A percentile compares a stretch with the other conserved stretches of the same genome.
phyloP scores from a whole-genome alignment of 2,329 filamentous ascomycete genomes.

The Fusarium brevicatenulatum region DNA sequence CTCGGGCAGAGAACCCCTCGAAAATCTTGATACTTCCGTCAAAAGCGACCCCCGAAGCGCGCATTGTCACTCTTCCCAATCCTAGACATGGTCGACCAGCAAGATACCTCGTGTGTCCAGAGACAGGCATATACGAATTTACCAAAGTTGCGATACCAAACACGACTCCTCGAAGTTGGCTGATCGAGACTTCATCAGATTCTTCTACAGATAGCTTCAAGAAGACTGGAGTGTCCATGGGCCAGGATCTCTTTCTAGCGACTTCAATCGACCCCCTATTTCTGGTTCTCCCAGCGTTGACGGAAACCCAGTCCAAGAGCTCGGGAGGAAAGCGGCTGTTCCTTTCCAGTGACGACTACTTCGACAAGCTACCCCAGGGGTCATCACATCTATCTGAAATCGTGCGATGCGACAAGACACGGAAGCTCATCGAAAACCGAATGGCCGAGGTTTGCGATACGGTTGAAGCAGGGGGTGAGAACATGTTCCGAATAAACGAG shows the following conservation, averaged over 20 bases:
- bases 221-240: conserved; percentile 62
- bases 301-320: conserved; percentile 54
- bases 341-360: conserved; percentile 75
- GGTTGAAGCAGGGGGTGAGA: conserved; percentile 84
- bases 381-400: conserved; percentile 69
- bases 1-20: conserved; percentile 56
- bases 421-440: conserved; percentile 67
- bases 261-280: conserved; percentile 88
- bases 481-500: conserved; percentile 83
- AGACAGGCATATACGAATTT: conserved; percentile 73
- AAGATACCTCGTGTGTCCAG: conserved; percentile 70
- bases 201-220: conserved; percentile 17
- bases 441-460: conserved; percentile 81
- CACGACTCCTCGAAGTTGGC: conserved; percentile 68
- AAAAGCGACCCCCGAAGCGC: conserved; percentile 62
- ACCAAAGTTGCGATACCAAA: conserved; percentile 65
- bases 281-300: conserved; percentile 78
- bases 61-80: conserved; percentile 69
- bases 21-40: conserved; percentile 71
- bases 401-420: conserved; percentile 59
- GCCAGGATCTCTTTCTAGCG: conserved; percentile 81
- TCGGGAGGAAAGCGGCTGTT: conserved; percentile 70
- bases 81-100: conserved; percentile 65
- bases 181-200: conserved; percentile 57
- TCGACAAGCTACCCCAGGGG: conserved; percentile 68